phyloP scores from a whole-genome alignment of 2,329 filamentous ascomycete species.

The Mycosphaerella arachidis region DNA sequence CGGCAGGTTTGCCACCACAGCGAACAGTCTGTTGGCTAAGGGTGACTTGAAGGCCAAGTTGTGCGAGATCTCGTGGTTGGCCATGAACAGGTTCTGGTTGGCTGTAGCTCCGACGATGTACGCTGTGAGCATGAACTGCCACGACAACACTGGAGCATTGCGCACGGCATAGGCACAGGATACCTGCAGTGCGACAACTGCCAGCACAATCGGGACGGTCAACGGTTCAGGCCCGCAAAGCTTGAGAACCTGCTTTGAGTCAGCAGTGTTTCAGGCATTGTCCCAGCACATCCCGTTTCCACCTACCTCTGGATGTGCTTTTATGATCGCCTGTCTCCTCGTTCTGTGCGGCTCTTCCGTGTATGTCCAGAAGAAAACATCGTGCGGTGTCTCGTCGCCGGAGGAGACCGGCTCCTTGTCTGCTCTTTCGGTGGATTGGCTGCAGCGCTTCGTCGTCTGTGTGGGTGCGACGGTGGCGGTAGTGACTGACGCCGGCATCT shows the following conservation, averaged over 20 bases:
- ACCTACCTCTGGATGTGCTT: constrained; percentile 86
- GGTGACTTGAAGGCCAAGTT: constrained; percentile 88
- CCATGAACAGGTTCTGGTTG: constrained; percentile 97
- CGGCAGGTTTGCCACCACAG: constrained; percentile 90
- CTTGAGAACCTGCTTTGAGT: constrained; percentile 69
- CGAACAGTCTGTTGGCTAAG: constrained; percentile 75
- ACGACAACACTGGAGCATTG: constrained; percentile 73
- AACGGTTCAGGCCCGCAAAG: constrained; percentile 93
- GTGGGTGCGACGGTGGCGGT: constrained; percentile 22
- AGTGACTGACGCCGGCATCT: constrained; percentile 24
- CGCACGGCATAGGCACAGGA: constrained; percentile 71
- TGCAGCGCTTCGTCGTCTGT: not conserved
- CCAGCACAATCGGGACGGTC: constrained; percentile 86
- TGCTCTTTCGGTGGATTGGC: not conserved
- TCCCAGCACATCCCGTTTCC: constrained; percentile 8
- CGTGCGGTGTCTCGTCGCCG: constrained; percentile 26
- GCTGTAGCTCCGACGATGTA: constrained; percentile 91
- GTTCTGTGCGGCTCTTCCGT: constrained; percentile 96
- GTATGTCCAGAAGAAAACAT: constrained; percentile 96
- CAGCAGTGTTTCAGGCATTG: constrained; percentile 4
- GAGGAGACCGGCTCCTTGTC: constrained; percentile 19
- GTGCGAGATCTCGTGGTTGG: constrained; percentile 98
- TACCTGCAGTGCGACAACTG: constrained; percentile 79
- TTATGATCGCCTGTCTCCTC: constrained; percentile 88
- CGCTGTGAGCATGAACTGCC: constrained; percentile 77